phyloP scores from a whole-genome alignment of 352 stramenopile genomes.

The Phytophthora syringae region DNA sequence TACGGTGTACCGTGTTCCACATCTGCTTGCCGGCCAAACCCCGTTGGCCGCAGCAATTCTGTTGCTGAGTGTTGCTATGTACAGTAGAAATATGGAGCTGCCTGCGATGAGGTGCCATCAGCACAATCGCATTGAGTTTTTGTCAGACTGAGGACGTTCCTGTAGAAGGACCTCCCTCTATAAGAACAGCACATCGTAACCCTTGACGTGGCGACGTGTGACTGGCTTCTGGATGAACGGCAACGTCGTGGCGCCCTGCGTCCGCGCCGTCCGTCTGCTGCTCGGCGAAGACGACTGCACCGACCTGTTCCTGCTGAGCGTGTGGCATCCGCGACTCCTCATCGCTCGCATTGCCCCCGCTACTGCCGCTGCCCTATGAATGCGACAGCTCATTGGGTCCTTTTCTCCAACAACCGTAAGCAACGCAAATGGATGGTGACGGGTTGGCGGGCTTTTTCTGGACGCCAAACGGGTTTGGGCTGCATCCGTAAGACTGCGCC shows the following conservation, averaged over 20 bases:
- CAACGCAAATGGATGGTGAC: constrained; percentile 36
- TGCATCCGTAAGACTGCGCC: constrained; percentile 16
- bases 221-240: constrained; percentile 34
- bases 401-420: no score
- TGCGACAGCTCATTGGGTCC: constrained; percentile 9
- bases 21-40: not conserved
- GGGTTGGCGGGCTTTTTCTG: constrained; percentile 23
- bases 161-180: constrained; percentile 35
- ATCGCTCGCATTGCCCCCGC: not conserved
- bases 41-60: not conserved
- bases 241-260: constrained; percentile 1
- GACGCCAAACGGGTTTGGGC: constrained; percentile 2
- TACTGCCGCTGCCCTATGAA: not conserved
- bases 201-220: constrained; percentile 45
- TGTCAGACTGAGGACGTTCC: no score
- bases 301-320: not conserved
- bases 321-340: not conserved
- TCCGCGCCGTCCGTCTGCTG: not conserved
- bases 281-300: constrained; percentile 4
- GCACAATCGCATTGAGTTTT: constrained; percentile 14
- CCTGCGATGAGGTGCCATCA: not conserved
- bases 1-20: no score
- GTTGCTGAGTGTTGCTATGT: no score
- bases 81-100: not conserved
- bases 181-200: constrained; percentile 27